phyloP scores from a whole-genome alignment of 2,329 filamentous ascomycete species.

The Talaromyces rugulosus region DNA sequence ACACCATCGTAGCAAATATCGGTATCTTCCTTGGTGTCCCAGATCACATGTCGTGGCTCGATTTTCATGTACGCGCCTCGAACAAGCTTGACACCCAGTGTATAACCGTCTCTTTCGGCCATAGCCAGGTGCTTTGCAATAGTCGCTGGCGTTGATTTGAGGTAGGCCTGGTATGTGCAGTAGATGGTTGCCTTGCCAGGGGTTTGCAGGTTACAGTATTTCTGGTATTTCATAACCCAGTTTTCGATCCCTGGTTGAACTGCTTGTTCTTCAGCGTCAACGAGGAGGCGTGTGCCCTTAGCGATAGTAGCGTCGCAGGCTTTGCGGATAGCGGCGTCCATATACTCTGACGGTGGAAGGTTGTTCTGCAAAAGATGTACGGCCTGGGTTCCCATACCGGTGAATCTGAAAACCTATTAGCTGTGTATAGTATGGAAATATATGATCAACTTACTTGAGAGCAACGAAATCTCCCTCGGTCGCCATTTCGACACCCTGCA shows the following conservation, averaged over 20 bases:
- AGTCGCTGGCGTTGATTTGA: conserved; percentile 45
- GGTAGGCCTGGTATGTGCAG: conserved; percentile 52
- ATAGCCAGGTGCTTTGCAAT: conserved; percentile 43
- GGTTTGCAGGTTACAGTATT: conserved; percentile 46
- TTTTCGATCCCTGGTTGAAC: conserved; percentile 50
- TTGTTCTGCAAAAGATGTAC: conserved; percentile 38
- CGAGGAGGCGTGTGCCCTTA: conserved; percentile 43
- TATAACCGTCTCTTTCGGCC: conserved; percentile 46
- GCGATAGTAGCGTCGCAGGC: conserved; percentile 42
- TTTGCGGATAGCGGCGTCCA: conserved; percentile 39
- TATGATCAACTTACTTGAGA: conserved; percentile 40
- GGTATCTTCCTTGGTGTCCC: conserved; percentile 45
- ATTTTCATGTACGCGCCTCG: conserved; percentile 51
- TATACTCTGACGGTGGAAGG: conserved; percentile 35
- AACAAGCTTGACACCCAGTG: conserved; percentile 50
- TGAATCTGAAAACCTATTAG: conserved; percentile 31
- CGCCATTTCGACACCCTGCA: conserved; percentile 52
- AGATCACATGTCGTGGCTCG: conserved; percentile 44
- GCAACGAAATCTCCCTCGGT: conserved; percentile 50
- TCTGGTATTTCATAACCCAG: conserved; percentile 53
- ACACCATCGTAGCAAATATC: conserved; percentile 55
- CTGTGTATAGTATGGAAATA: background rate
- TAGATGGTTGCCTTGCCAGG: conserved; percentile 50
- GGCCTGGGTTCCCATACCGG: conserved; percentile 45
- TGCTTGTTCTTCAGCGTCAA: conserved; percentile 53